A percentile compares a stretch with the other conserved stretches of the same genome.
Evolutionary conservation across 805 yeast genomes (phyloP).

Genomic region (Pichia paraexigua): DNA sequence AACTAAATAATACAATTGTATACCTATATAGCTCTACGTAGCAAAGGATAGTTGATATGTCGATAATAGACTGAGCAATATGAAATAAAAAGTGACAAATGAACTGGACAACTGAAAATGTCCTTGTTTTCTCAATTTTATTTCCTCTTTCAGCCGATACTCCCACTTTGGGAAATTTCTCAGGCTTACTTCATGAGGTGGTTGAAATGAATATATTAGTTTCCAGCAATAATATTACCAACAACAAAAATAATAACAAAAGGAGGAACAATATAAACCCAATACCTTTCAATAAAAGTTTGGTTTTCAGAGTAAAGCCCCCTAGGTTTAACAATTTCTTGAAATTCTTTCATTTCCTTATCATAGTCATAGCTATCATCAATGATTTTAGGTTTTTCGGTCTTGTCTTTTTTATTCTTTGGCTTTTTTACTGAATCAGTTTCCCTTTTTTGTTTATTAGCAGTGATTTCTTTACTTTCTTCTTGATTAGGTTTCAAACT

Average conservation of each 20-base stretch:
- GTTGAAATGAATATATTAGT: neutral
- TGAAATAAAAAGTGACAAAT: neutral
- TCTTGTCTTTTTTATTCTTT: neutral
- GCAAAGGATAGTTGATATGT: neutral
- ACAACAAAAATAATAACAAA: slow-evolving; percentile 31
- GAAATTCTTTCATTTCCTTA: neutral
- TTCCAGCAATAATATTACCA: neutral
- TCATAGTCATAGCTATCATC: neutral
- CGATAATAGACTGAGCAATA: too few species aligned
- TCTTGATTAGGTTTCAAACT: neutral
- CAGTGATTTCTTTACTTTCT: neutral
- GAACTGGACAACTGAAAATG: neutral
- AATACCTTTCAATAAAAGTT: slow-evolving; percentile 52
- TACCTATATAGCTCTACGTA: neutral
- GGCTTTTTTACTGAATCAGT: neutral
- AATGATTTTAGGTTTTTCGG: neutral
- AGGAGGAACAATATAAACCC: slow-evolving; percentile 54
- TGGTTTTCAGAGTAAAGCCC: slow-evolving; percentile 16
- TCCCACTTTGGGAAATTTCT: neutral
- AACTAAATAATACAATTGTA: neutral
- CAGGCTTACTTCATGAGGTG: neutral
- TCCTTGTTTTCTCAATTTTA: neutral
- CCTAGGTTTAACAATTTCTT: slow-evolving; percentile 4
- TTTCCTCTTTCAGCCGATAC: neutral
- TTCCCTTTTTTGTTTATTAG: neutral